These are phyloP conservation scores for Bryum argenteum DNA, from an alignment of 225 moss, liverwort and hornwort genomes.

Conservation along the genomic window DNA sequence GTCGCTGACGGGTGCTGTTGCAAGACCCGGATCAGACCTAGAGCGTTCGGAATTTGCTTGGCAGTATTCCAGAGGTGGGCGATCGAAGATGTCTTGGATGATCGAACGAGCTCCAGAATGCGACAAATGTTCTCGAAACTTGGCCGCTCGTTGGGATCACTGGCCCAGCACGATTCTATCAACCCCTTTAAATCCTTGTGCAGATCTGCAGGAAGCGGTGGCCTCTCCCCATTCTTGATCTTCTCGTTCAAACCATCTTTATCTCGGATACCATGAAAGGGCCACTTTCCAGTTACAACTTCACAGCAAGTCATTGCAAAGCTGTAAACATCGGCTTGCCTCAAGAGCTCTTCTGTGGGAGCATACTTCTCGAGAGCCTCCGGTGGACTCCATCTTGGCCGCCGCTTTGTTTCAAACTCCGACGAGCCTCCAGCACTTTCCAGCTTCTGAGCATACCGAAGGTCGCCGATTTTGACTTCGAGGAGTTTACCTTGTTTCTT, in stretches of 20 bases:
- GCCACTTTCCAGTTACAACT: conserved; percentile 7
- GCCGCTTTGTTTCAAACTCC: background rate
- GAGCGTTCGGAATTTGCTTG: conserved; percentile 22
- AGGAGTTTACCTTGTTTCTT: background rate
- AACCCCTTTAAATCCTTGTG: conserved; percentile 9
- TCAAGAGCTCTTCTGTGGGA: background rate
- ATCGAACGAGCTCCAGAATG: conserved; percentile 20
- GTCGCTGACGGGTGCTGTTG: too few relatives aligned
- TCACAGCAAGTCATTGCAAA: conserved; percentile 23
- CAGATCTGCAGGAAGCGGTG: conserved; percentile 22
- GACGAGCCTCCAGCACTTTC: too few relatives aligned
- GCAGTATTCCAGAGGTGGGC: conserved; percentile 13
- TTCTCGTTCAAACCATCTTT: background rate
- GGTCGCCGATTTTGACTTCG: conserved; percentile 5
- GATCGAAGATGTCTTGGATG: conserved; percentile 12
- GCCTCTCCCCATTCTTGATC: conserved; percentile 13
- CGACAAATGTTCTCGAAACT: conserved; percentile 23
- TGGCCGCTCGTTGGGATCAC: conserved; percentile 19
- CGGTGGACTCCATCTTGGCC: conserved; percentile 29
- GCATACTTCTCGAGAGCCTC: background rate
- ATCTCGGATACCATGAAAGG: background rate
- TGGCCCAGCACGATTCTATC: conserved; percentile 24
- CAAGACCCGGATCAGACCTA: too few relatives aligned
- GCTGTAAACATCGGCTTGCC: conserved; percentile 5
- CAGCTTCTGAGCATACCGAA: too few relatives aligned